Evolutionary conservation across 768 basidiomycete genomes (phyloP), one percentile per base, ranked within the genome.

Genomic region (Termitomyces sp.): DNA sequence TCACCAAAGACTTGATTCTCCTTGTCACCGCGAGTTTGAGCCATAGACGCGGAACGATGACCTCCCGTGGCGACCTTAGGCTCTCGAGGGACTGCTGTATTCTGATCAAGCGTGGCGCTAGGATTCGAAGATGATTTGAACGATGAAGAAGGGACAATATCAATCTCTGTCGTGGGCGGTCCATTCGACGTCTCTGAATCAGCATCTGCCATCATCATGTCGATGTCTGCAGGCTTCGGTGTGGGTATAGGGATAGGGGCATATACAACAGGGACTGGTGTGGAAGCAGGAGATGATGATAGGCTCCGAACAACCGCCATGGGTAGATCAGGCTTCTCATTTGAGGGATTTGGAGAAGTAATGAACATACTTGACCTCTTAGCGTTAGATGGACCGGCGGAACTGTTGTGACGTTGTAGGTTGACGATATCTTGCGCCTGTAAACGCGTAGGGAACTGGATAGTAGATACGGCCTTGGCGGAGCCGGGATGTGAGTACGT

Each of bases 1-100:
- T 76, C 72, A 6, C 65, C 66, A 28, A 70, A 46, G 33, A 60
- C 67, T 55, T 67, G 68, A 51, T 81, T 81, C 60, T 82, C 80
- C 58, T 82, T 82, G 60, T 78, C 75, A 32, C 59, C 61, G 41
- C 54, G 55, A 26, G 57, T 59, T n/a, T 56, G 58, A 35, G 58
- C 50, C 50, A 63, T 55, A 52, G 65, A 62, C 44, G 56, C 54
- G 26, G 57, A 33, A 40, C 55, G 54, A 36, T 62, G 63, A 33
- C 44, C 38, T 16, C 28, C 56, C 9, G 24, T 52, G 35, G 57
- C 38, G 20, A 40, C 47, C 51, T 38, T 51, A 11, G 49, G 48
- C 16, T 55, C 53, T 18, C 33, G 26, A 14, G 52, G 14, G 33
- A 57, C 41, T 6, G 44, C 36, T 5, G 18, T 5, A 40, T 36